Percentiles rank a stretch among this genome's conserved stretches.
Evolutionary conservation across 192 early-diverging fungal species (phyloP).

Genomic region (Coemansia sp.): DNA sequence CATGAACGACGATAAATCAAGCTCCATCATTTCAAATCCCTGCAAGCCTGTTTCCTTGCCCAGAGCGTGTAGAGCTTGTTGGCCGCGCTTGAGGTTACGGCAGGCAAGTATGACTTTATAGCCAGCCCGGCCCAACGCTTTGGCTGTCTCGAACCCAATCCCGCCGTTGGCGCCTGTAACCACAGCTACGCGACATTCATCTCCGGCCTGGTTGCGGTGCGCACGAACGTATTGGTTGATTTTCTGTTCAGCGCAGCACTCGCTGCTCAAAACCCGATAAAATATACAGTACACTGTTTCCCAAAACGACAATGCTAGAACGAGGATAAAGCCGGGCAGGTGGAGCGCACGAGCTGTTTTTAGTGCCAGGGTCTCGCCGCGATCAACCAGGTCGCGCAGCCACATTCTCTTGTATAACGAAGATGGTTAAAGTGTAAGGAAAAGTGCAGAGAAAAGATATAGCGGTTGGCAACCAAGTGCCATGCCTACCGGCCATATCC

Average conservation of each 20-base stretch:
- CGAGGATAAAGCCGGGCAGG: constrained; percentile 27
- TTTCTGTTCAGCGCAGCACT: constrained; percentile 15
- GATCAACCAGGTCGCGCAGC: constrained; percentile 25
- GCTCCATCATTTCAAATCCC: constrained; percentile 38
- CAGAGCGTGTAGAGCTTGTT: constrained; percentile 15
- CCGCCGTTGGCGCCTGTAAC: constrained; percentile 61
- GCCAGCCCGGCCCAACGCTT: constrained; percentile 57
- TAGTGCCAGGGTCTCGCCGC: constrained; percentile 16
- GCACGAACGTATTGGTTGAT: constrained; percentile 35
- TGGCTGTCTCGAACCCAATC: constrained; percentile 58
- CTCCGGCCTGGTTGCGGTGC: constrained; percentile 12
- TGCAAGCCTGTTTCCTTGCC: constrained; percentile 20
- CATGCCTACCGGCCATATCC: neutral
- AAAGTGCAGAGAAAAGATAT: neutral
- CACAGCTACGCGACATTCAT: constrained; percentile 22
- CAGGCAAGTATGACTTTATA: constrained; percentile 53
- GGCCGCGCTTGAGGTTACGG: constrained; percentile 29
- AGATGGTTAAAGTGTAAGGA: neutral
- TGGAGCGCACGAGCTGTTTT: constrained; percentile 12
- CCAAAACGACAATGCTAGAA: constrained; percentile 20
- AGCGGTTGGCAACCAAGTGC: neutral
- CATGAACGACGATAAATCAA: constrained; percentile 55
- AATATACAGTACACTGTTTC: constrained; percentile 34
- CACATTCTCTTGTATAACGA: constrained; percentile 12
- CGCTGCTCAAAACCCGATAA: constrained; percentile 24